Evolutionary conservation across 768 basidiomycete genomes (phyloP).

Genomic region (Astraeus odoratus): DNA sequence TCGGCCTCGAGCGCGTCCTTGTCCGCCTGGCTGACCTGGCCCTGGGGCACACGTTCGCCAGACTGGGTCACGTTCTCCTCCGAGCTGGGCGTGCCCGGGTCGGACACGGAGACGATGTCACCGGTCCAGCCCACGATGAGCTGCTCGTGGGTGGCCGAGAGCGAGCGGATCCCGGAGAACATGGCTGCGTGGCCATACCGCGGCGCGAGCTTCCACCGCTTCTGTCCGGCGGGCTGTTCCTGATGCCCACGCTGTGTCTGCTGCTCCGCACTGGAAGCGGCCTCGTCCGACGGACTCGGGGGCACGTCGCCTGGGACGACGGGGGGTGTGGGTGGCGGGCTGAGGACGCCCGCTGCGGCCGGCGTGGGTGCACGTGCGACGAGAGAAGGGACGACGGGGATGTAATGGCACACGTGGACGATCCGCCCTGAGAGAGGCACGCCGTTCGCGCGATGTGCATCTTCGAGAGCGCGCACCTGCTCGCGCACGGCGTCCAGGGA

Average conservation of each 20-base stretch:
- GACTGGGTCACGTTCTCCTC: conserved; percentile 11
- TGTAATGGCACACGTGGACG: conserved; percentile 87
- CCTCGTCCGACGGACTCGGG: conserved; percentile 22
- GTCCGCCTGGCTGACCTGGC: conserved; percentile 53
- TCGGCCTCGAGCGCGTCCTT: conserved; percentile 59
- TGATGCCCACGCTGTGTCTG: neutral
- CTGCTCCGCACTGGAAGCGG: conserved; percentile 10
- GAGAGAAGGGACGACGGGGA: conserved; percentile 70
- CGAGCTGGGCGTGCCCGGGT: conserved; percentile 25
- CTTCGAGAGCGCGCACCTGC: conserved; percentile 67
- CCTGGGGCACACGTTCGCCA: conserved; percentile 36
- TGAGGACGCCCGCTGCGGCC: conserved; percentile 43
- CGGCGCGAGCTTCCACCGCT: conserved; percentile 66
- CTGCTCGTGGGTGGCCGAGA: conserved; percentile 82
- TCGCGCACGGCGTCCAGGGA: conserved; percentile 67
- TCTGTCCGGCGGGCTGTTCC: conserved; percentile 13
- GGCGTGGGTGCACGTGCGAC: conserved; percentile 28
- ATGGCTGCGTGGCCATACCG: conserved; percentile 92
- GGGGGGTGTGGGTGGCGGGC: conserved; percentile 78
- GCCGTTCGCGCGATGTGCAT: conserved; percentile 59
- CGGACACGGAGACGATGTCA: conserved; percentile 54
- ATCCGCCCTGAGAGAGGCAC: conserved; percentile 80
- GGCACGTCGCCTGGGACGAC: conserved; percentile 44
- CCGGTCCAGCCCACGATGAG: conserved; percentile 93
- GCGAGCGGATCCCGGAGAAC: conserved; percentile 86